Base-by-base conservation (phyloP, 495 filamentous ascomycete species). In the Aspergillus conjunctus region DNA sequence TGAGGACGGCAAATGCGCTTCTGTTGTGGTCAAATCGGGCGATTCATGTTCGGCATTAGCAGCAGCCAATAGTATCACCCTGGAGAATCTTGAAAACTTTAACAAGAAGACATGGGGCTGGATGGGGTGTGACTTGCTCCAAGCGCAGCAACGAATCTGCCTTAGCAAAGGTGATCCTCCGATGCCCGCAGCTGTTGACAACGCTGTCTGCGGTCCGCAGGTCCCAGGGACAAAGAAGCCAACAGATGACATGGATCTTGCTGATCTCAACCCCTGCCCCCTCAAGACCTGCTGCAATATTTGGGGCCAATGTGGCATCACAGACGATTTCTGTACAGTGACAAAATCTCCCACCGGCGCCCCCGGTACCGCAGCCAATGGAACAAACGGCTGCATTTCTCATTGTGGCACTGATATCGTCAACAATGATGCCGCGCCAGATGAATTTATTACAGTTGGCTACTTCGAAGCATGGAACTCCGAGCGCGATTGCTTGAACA, bases 91-190 rank as follows among this genome's bases (percentile, higher is more conserved):
- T 6, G 58, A 72, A 21, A 59, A 55, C 9, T 73, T 68, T 63
- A 79, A 79, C 66, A 66, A 67, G 20, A 53, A 70, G 9, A 76
- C 63, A 7, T 84, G 80, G 80, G 81, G 71, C 32, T 84, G 80
- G 79, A 63, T 44, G 18, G 79, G 77, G 32, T 85, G 83, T 62
- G 51, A 59, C 6, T 32, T 44, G 8, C 59, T 84, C 4, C 33
- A 10, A 3, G 37, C 33, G 2, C 22, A 14, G 11, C 0, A 26
- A 63, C 49, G 11, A 7, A 81, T 85, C n/a, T 84, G 83, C 60
- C 39, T 85, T 1, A 83, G 80, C 63, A 55, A 60, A 3, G 83
- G 83, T 0, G 49, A 3, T 31, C 39, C 82, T 1, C 79, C 80
- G 0, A 63, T 84, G 68, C 83, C 81, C 1, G 61, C 72, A 3